Evolutionary conservation across 1,284 basidiomycete genomes (phyloP).

Genomic region (Tilletia indica): DNA sequence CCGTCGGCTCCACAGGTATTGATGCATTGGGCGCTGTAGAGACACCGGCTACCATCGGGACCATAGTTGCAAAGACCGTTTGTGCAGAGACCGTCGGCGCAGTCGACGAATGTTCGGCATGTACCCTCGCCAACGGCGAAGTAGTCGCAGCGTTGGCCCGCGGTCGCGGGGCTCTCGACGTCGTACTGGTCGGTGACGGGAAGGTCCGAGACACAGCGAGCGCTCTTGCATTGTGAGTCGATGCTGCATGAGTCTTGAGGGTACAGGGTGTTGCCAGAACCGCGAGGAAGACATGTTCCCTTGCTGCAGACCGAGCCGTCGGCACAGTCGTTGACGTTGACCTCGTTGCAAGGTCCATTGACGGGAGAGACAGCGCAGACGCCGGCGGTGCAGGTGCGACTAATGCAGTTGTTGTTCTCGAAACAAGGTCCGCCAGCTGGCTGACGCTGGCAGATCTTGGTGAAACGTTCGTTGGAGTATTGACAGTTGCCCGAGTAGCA

Average conservation of each 20-base stretch:
- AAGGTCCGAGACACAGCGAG: constrained; percentile 25
- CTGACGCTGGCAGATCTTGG: too few species aligned
- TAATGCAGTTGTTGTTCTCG: too few species aligned
- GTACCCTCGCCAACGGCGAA: constrained; percentile 27
- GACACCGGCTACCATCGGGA: background rate
- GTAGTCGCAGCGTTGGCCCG: constrained; percentile 20
- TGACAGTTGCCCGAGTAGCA: too few species aligned
- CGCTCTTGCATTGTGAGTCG: constrained; percentile 32
- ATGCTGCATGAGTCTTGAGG: constrained; percentile 26
- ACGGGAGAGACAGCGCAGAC: too few species aligned
- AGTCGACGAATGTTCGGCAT: constrained; percentile 28
- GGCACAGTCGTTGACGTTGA: constrained; percentile 16
- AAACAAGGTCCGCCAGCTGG: too few species aligned
- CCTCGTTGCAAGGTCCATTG: too few species aligned
- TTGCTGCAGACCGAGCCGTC: constrained; percentile 23
- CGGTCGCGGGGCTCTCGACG: constrained; percentile 17
- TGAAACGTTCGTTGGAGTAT: too few species aligned
- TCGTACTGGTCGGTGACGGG: constrained; percentile 28
- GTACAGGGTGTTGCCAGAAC: constrained; percentile 22
- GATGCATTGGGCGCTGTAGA: background rate
- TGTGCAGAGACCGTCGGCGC: constrained; percentile 26
- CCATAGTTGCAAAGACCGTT: constrained; percentile 27
- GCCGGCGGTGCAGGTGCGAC: too few species aligned
- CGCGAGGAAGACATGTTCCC: background rate
- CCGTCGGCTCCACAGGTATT: background rate